Evolutionary conservation across 2,329 filamentous ascomycete genomes (phyloP).

Genomic region (Aspergillus fumigatus): DNA sequence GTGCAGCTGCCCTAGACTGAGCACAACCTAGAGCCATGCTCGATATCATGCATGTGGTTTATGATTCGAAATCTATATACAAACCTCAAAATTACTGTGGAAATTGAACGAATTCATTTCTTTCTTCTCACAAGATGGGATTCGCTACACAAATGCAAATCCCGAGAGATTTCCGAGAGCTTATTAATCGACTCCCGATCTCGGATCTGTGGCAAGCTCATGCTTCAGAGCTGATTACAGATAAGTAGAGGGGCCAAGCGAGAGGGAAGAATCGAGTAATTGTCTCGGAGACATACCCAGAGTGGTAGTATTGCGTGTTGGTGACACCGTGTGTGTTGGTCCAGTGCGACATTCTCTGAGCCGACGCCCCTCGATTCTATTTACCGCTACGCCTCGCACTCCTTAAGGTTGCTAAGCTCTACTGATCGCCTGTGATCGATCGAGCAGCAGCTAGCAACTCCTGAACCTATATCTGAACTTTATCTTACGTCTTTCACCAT

Average conservation of each 20-base stretch:
- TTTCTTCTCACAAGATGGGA: background rate
- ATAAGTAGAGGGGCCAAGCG: background rate
- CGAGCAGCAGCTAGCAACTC: background rate
- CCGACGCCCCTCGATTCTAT: background rate
- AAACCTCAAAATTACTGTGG: background rate
- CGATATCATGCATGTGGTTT: background rate
- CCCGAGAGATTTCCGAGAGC: background rate
- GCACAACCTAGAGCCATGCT: background rate
- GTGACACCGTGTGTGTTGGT: background rate
- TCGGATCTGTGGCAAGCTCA: background rate
- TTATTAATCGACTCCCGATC: background rate
- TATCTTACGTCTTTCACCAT: slow-evolving; percentile 17
- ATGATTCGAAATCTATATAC: background rate
- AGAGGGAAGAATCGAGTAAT: background rate
- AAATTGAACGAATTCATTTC: background rate
- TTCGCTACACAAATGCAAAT: background rate
- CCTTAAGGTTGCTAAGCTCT: background rate
- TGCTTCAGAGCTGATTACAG: background rate
- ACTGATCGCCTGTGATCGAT: background rate
- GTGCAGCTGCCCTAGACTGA: background rate
- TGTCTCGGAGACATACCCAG: background rate
- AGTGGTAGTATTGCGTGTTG: background rate
- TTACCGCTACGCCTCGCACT: background rate
- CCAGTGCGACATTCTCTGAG: background rate
- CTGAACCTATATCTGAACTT: no score